Evolutionary conservation across 1,284 basidiomycete genomes (phyloP), one percentile per base, ranked within the genome.

Genomic region (Apiotrichum gracile): DNA sequence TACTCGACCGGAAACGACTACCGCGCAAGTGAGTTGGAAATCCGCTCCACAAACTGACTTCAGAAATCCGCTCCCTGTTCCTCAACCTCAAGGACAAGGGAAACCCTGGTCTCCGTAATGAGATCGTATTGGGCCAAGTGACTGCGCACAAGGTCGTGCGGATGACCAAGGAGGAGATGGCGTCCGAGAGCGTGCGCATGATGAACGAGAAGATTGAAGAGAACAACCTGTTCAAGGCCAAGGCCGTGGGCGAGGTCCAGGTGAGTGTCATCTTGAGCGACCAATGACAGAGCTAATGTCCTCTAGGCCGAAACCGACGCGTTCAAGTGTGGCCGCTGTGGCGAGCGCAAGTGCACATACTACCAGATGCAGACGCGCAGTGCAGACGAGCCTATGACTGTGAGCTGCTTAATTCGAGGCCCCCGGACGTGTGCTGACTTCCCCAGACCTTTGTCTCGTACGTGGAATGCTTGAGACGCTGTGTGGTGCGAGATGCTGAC

Each of bases 331-430:
- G 81, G 84, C 19, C 83, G 89, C 64, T 99, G 94, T 83, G 90
- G 89, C 62, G 85, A 90, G 79, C 78, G 88, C 63, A 90, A 91
- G 77, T 91, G 89, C 65, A 84, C 87, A 44, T 96, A 96, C 69
- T 87, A 91, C 64, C 92, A 94, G 77, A 90, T 89, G 67, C 91
- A 97, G 72, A 97, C 92, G 6, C 81, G 92, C 60, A 89, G 86
- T 69, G 92, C 92, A 34, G 92, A 97, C 78, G 92, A 94, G 76
- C 92, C 91, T 37, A 96, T 97, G 92, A 94, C 91, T 10, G 86
- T 88, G 73, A 74, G 85, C 81, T 9, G n/a, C n/a, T n/a, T n/a
- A n/a, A n/a, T n/a, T n/a, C n/a, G n/a, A n/a, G n/a, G n/a, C n/a
- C n/a, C n/a, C n/a, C n/a, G n/a, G n/a, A n/a, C n/a, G n/a, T n/a